Base-by-base conservation (phyloP, 2,329 filamentous ascomycete species). In the Aureobasidium sp. region DNA sequence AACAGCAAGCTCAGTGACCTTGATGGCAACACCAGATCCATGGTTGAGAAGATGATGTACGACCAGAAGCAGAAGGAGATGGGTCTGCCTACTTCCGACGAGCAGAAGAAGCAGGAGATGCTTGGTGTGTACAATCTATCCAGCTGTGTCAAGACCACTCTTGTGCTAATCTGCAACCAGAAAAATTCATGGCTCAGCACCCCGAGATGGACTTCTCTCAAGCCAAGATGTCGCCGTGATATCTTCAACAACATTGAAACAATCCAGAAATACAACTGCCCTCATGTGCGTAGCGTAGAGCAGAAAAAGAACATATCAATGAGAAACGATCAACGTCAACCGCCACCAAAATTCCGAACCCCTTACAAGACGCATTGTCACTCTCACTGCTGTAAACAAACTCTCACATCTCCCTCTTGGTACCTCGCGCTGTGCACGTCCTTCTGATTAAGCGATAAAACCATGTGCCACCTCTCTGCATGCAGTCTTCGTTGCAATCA, bases 11-110 rank as follows among this genome's bases (percentile, higher is more conserved):
- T 99, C 71, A 87, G 89, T 62, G 94, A 99, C 75, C 80, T 99
- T 68, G 93, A 97, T 72, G 94, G 94, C 64, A 89, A 96, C 81
- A 99, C 94, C 60, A 84, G 94, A 66, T 84, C 87, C 63, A 97
- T 99, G 93, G 94, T 99, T 48, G 94, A 99, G 85, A 99, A 99
- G 85, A 99, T 99, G 94, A 99, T 99, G 94, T 99, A 84, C 71
- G 94, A 99, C 79, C 94, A 99, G 82, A 83, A 89, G 68, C 92
- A 97, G 80, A 99, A 99, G 85, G 92, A 97, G 80, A 80, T 84
- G 76, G 94, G 94, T 5, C 83, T 88, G 75, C 90, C 91, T 51
- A 91, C 88, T 13, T 96, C 90, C 67, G 94, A 97, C 68, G 94
- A 99, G 80, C 87, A 96, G 82, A 90, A 92, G 82, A 97, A 97